Evolutionary conservation across 495 filamentous ascomycete species (phyloP).

Genomic region (Penicillium fimorum): DNA sequence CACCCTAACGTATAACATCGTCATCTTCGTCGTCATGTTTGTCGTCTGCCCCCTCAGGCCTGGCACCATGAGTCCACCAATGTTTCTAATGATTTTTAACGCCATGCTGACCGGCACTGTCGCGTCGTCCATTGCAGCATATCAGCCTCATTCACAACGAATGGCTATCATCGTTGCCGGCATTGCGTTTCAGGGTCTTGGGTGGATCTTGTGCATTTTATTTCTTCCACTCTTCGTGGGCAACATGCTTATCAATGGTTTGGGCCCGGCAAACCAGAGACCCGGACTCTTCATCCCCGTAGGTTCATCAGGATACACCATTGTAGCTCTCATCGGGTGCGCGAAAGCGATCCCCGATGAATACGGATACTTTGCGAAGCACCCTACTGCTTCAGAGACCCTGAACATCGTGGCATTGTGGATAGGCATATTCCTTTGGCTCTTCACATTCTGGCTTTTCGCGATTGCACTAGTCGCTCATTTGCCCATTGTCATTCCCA

Average conservation of each 20-base stretch:
- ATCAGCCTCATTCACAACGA: slow-evolving; percentile 1
- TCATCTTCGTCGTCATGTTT: slow-evolving; percentile 4
- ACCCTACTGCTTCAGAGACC: slow-evolving; percentile 3
- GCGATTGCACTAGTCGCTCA: slow-evolving; percentile 2
- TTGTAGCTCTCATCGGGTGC: not conserved
- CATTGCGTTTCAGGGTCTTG: slow-evolving; percentile 3
- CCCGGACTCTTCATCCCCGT: slow-evolving; percentile 1
- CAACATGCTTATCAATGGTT: slow-evolving; percentile 1
- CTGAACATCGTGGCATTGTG: slow-evolving; percentile 2
- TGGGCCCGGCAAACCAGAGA: not conserved
- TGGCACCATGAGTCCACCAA: slow-evolving; percentile 2
- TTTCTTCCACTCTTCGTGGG: slow-evolving; percentile 1
- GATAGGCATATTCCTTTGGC: slow-evolving; percentile 3
- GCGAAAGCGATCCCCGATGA: not conserved
- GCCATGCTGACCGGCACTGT: slow-evolving; percentile 2
- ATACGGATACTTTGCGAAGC: slow-evolving; percentile 1
- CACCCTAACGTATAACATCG: not conserved
- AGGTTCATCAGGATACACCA: slow-evolving; percentile 4
- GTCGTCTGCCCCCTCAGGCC: slow-evolving; percentile 1
- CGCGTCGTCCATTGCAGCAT: slow-evolving; percentile 1
- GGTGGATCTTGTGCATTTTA: not conserved
- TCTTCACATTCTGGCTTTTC: slow-evolving; percentile 4
- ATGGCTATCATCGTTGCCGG: slow-evolving; percentile 1
- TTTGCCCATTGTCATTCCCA: not conserved
- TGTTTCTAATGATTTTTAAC: slow-evolving; percentile 1